phyloP scores from a whole-genome alignment of 495 filamentous ascomycete genomes.

The Parathielavia appendiculata region DNA sequence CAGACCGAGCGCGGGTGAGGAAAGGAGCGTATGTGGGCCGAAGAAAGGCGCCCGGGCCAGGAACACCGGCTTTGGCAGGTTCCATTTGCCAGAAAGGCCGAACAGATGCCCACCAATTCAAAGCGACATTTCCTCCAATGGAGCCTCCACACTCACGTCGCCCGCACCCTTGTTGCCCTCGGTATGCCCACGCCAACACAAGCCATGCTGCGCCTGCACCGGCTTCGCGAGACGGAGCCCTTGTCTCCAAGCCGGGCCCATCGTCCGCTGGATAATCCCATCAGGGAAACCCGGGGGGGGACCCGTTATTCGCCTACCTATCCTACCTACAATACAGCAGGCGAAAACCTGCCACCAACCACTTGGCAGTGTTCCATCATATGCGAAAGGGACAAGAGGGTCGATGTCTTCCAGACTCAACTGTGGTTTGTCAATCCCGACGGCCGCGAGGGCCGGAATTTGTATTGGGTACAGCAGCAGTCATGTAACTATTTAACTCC shows the following conservation, averaged over 20 bases:
- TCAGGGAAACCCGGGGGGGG: conserved; percentile 21
- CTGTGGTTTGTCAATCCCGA: conserved; percentile 1
- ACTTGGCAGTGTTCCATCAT: conserved; percentile 6
- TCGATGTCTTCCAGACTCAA: neutral
- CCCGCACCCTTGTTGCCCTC: conserved; percentile 1
- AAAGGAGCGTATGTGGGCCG: conserved; percentile 9
- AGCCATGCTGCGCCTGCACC: neutral
- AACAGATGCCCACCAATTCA: neutral
- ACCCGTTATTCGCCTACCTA: conserved; percentile 19
- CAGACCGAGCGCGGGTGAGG: conserved; percentile 4
- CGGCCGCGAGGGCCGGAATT: neutral
- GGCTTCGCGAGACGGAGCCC: conserved; percentile 4
- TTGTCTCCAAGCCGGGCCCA: neutral
- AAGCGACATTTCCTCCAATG: conserved; percentile 7
- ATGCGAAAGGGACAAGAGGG: conserved; percentile 1
- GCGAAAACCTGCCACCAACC: conserved; percentile 9
- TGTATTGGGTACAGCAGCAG: conserved; percentile 18
- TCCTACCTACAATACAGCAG: no score
- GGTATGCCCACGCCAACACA: conserved; percentile 1
- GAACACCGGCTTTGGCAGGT: neutral
- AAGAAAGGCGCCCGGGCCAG: conserved; percentile 6
- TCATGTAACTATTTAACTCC: conserved; percentile 10
- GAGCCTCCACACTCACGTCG: conserved; percentile 9
- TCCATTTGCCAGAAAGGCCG: neutral
- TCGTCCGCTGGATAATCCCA: conserved; percentile 8